Conservation (phyloP, 2,329 filamentous ascomycete species). For the Colletotrichum lini region DNA sequence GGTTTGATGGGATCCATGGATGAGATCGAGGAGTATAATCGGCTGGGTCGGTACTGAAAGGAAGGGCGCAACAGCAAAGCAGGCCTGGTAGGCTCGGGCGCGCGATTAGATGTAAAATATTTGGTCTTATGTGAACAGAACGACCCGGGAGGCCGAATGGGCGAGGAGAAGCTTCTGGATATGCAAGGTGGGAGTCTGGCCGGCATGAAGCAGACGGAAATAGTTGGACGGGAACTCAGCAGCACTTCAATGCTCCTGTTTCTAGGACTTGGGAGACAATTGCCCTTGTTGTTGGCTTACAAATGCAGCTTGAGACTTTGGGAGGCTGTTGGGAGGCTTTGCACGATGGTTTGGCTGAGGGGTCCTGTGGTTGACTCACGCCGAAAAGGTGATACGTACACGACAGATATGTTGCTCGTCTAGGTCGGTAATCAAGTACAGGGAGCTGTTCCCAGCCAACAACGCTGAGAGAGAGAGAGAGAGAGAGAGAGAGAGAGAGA, state of each 20-base stretch:
- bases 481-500: too few species aligned
- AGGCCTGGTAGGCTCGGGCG: not conserved
- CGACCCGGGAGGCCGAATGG: slow-evolving; percentile 17
- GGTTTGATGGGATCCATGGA: slow-evolving; percentile 33
- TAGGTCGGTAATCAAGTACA: slow-evolving; percentile 21
- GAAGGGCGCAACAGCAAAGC: not conserved
- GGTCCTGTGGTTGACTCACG: slow-evolving; percentile 38
- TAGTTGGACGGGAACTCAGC: not conserved
- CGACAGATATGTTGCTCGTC: slow-evolving; percentile 27
- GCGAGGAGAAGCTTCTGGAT: slow-evolving; percentile 34
- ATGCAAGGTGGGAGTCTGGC: slow-evolving; percentile 37
- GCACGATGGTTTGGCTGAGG: slow-evolving; percentile 1
- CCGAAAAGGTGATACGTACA: slow-evolving; percentile 21
- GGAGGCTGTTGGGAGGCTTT: slow-evolving; percentile 16
- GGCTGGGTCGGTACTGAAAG: not conserved
- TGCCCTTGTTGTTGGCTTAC: slow-evolving; percentile 6
- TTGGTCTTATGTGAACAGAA: slow-evolving; percentile 7
- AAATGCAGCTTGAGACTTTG: slow-evolving; percentile 13
- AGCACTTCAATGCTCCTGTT: slow-evolving; percentile 8
- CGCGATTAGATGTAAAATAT: not conserved
- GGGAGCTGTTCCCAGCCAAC: slow-evolving; percentile 8
- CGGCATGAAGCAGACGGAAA: slow-evolving; percentile 36
- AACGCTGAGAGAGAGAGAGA: too few species aligned
- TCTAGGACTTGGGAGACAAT: not conserved
- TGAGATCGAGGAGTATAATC: slow-evolving; percentile 3